Evolutionary conservation across 2,329 filamentous ascomycete genomes (phyloP).

Genomic region (Trichoderma endophyticum): DNA sequence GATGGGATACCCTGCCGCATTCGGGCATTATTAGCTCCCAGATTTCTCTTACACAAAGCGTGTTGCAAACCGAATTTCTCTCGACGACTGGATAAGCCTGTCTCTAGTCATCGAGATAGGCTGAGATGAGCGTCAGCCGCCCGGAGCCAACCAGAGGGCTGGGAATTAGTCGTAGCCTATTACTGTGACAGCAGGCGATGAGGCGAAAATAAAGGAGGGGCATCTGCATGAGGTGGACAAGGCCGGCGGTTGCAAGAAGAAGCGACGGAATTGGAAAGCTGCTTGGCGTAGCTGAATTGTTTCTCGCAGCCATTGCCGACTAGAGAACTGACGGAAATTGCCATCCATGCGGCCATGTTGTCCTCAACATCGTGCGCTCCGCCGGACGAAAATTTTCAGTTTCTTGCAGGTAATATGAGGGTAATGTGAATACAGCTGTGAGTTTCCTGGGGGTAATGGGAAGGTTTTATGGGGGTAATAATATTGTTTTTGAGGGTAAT

Average conservation of each 20-base stretch:
- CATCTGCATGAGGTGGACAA: not conserved
- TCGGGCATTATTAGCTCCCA: constrained; percentile 23
- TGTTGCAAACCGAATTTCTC: constrained; percentile 33
- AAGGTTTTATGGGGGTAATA: constrained; percentile 22
- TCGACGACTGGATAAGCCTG: constrained; percentile 26
- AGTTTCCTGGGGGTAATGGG: constrained; percentile 22
- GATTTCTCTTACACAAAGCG: constrained; percentile 39
- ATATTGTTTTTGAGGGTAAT: constrained; percentile 21
- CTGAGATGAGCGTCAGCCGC: constrained; percentile 22
- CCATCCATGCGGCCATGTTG: not conserved
- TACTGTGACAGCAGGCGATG: constrained; percentile 16
- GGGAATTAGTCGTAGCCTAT: constrained; percentile 6
- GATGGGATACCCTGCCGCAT: constrained; percentile 15
- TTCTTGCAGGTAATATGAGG: constrained; percentile 9
- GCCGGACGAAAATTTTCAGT: not conserved
- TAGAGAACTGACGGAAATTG: not conserved
- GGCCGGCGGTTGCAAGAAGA: constrained; percentile 9
- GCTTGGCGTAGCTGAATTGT: not conserved
- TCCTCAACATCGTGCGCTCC: not conserved
- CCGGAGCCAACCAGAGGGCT: constrained; percentile 20
- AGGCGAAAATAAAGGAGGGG: constrained; percentile 12
- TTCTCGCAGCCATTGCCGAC: not conserved
- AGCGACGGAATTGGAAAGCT: constrained; percentile 6
- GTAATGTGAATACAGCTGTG: constrained; percentile 10
- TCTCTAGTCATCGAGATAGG: constrained; percentile 22